Conservation (phyloP, 75 land plant genomes). For the Pinus tabuliformis region DNA sequence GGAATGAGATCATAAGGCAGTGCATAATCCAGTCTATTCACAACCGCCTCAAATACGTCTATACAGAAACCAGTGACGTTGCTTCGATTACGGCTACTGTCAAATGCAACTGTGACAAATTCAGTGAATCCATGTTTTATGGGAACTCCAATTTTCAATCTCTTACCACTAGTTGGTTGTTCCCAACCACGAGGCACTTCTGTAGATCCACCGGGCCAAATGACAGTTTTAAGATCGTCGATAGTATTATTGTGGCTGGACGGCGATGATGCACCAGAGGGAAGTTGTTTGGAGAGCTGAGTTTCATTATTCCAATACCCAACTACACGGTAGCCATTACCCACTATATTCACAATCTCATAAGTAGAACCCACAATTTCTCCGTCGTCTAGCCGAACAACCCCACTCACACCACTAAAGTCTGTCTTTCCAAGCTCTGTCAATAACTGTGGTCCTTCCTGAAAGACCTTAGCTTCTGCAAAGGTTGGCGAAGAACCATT, state of each 20-base stretch:
- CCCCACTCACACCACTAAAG: too few species aligned
- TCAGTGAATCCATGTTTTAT: constrained; percentile 29
- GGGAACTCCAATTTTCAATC: constrained; percentile 30
- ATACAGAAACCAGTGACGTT: constrained; percentile 42
- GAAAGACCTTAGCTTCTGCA: too few species aligned
- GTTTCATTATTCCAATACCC: constrained; percentile 21
- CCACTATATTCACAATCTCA: constrained; percentile 26
- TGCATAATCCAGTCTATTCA: constrained; percentile 49
- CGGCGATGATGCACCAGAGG: background rate
- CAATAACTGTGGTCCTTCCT: too few species aligned
- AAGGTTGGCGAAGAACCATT: too few species aligned
- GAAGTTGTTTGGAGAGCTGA: too few species aligned
- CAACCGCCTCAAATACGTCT: constrained; percentile 51
- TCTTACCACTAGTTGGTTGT: constrained; percentile 25
- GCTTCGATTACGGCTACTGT: background rate
- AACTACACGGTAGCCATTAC: constrained; percentile 9
- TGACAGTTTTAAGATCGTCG: background rate
- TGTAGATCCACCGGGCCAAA: constrained; percentile 34
- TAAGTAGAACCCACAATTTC: constrained; percentile 11
- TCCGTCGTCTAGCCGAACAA: background rate
- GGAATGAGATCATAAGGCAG: constrained; percentile 43
- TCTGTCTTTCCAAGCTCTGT: too few species aligned
- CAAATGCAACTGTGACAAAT: constrained; percentile 17
- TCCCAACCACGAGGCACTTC: constrained; percentile 30
- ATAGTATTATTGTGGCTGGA: constrained; percentile 8